phyloP scores from a whole-genome alignment of 75 land plant genomes.

The Pinus tabuliformis region DNA sequence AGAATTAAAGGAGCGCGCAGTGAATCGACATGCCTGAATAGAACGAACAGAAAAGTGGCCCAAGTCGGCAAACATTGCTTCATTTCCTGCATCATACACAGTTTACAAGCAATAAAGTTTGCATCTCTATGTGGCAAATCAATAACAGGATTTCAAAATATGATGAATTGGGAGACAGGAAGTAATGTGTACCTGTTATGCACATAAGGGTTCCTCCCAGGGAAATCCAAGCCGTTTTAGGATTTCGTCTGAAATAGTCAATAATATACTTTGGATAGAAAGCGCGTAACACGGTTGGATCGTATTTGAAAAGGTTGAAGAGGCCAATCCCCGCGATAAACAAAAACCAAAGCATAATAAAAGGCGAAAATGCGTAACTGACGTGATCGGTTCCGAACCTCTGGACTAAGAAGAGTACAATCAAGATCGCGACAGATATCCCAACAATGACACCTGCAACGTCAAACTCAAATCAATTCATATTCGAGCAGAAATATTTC shows the following conservation, averaged over 20 bases:
- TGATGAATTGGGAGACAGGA: background rate
- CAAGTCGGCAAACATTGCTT: conserved; percentile 78
- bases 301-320: conserved; percentile 58
- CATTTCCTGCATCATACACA: conserved; percentile 26
- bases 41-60: conserved; percentile 67
- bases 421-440: conserved; percentile 52
- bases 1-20: background rate
- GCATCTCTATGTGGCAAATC: conserved; percentile 25
- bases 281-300: conserved; percentile 53
- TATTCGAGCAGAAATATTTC: too few species aligned
- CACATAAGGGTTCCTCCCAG: conserved; percentile 72
- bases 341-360: conserved; percentile 54
- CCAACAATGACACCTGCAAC: conserved; percentile 34
- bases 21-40: conserved; percentile 43
- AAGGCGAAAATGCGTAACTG: conserved; percentile 67
- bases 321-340: conserved; percentile 47
- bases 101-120: too few species aligned
- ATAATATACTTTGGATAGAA: conserved; percentile 57
- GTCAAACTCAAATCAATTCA: too few species aligned
- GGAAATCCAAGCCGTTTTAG: conserved; percentile 61
- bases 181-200: conserved; percentile 30
- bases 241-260: conserved; percentile 47
- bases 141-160: background rate
- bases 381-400: conserved; percentile 72
- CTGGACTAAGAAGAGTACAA: conserved; percentile 52